Evolutionary conservation across 177 flowering plant species (phyloP).

Genomic region (Tripterygium wilfordii): DNA sequence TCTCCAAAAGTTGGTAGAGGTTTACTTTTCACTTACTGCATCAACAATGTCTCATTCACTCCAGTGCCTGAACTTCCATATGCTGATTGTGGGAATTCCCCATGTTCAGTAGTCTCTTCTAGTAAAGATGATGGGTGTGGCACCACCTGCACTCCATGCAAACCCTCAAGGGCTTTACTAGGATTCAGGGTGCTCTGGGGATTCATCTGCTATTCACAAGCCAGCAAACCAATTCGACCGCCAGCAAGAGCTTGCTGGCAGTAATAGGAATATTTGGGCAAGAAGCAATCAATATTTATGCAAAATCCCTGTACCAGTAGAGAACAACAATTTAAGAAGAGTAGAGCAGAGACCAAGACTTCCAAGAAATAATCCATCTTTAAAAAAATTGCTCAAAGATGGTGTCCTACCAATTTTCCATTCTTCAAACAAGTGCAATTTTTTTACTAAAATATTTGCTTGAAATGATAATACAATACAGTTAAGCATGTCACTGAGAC

Average conservation of each 20-base stretch:
- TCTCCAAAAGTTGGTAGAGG: not conserved
- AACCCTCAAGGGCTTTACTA: constrained; percentile 50
- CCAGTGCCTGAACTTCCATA: constrained; percentile 18
- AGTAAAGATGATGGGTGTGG: constrained; percentile 58
- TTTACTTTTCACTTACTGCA: constrained; percentile 45
- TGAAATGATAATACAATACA: too few relatives aligned
- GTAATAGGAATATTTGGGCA: not conserved
- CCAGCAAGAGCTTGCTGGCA: constrained; percentile 30
- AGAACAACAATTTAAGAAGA: not conserved
- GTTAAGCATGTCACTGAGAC: too few relatives aligned
- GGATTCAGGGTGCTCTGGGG: constrained; percentile 27
- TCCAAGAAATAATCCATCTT: not conserved
- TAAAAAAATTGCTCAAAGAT: too few relatives aligned
- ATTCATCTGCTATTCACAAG: constrained; percentile 35
- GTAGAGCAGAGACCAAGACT: not conserved
- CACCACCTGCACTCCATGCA: constrained; percentile 71
- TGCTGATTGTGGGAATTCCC: constrained; percentile 22
- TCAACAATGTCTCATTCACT: constrained; percentile 33
- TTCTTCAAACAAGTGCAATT: too few relatives aligned
- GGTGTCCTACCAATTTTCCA: too few relatives aligned
- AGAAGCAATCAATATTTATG: not conserved
- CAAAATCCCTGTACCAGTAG: constrained; percentile 1
- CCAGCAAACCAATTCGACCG: constrained; percentile 8
- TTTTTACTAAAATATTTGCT: too few relatives aligned
- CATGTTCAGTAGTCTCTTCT: constrained; percentile 44